These are phyloP conservation scores for Xerocomus potaroensis DNA, from an alignment of 768 basidiomycete species.

Conservation along the genomic window DNA sequence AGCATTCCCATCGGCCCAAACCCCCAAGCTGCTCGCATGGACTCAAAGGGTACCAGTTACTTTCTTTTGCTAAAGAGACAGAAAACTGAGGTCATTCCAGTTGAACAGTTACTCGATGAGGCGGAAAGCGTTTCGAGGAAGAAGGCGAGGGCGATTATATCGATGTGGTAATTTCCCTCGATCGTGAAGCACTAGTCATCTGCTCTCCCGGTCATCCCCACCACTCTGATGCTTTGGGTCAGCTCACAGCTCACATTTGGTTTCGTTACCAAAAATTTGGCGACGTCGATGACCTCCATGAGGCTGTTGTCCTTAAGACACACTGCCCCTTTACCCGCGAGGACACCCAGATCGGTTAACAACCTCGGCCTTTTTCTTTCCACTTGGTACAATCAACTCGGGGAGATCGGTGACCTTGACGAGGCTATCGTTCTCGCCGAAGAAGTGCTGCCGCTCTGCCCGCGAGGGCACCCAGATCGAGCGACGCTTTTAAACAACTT, in stretches of 20 bases:
- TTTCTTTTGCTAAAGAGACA: not conserved
- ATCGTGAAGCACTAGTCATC: no score
- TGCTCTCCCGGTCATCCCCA: no score
- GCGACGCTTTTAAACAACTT: not conserved
- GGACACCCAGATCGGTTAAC: no score
- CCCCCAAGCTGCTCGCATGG: not conserved
- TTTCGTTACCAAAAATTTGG: no score
- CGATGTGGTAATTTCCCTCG: not conserved
- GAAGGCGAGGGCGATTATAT: not conserved
- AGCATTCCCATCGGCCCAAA: no score
- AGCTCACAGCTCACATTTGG: no score
- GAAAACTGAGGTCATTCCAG: not conserved
- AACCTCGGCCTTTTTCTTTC: no score
- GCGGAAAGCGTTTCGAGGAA: not conserved
- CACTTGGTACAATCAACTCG: not conserved
- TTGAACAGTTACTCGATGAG: not conserved
- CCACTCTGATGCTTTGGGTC: no score
- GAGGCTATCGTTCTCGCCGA: not conserved
- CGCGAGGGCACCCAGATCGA: not conserved
- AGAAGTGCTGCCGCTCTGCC: not conserved
- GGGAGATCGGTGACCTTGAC: not conserved
- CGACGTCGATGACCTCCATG: no score
- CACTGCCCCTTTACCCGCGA: no score
- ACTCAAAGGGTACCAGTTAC: not conserved
- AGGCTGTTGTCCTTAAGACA: no score